Evolutionary conservation across 2,329 filamentous ascomycete species (phyloP).

Genomic region (Cladosporium colombiae): DNA sequence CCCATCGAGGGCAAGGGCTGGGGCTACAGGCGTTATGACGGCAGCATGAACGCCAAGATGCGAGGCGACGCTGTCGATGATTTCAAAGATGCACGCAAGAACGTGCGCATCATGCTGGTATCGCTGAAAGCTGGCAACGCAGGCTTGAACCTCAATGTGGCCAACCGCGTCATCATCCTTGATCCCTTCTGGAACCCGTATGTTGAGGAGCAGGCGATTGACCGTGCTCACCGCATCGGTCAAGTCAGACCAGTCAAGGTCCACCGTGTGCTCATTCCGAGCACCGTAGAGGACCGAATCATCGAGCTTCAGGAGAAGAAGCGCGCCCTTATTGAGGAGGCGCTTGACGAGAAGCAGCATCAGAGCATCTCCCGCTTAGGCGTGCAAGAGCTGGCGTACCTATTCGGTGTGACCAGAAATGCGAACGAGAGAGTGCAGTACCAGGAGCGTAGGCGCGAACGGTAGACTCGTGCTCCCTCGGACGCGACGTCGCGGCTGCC

Average conservation of each 20-base stretch:
- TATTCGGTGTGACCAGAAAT: conserved; percentile 56
- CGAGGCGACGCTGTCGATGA: conserved; percentile 67
- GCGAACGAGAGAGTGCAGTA: conserved; percentile 30
- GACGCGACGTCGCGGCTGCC: background rate
- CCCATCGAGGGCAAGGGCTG: conserved; percentile 62
- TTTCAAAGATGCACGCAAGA: conserved; percentile 63
- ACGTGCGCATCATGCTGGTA: conserved; percentile 69
- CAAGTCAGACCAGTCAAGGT: conserved; percentile 74
- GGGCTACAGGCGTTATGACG: conserved; percentile 71
- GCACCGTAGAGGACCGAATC: conserved; percentile 87
- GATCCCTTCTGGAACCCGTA: conserved; percentile 96
- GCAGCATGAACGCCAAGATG: conserved; percentile 66
- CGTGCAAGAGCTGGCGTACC: conserved; percentile 65
- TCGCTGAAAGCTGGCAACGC: conserved; percentile 81
- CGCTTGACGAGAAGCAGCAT: conserved; percentile 73
- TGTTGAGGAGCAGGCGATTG: conserved; percentile 88
- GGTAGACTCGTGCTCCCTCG: background rate
- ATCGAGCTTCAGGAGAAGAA: conserved; percentile 77
- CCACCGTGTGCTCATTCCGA: conserved; percentile 73
- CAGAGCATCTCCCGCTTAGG: conserved; percentile 67
- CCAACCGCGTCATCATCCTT: conserved; percentile 83
- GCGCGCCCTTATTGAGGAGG: conserved; percentile 72
- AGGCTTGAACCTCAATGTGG: conserved; percentile 80
- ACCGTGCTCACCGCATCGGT: conserved; percentile 85
- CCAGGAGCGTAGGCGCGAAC: conserved; percentile 14